phyloP scores from a whole-genome alignment of 2,329 filamentous ascomycete species.

The Exophiala viscosa region DNA sequence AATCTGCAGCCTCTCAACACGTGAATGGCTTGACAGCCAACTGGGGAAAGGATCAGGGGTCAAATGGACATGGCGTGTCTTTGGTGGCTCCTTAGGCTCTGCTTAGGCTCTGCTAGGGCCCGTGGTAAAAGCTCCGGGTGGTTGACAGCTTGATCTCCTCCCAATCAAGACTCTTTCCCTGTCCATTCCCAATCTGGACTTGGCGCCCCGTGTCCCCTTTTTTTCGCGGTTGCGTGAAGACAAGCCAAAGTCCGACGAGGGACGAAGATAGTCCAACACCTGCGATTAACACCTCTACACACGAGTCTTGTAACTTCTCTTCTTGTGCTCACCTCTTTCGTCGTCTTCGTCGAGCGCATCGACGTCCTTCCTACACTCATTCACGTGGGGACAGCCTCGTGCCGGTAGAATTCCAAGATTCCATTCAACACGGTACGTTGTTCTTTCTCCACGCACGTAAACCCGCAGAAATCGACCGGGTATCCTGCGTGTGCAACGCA shows the following conservation, averaged over 20 bases:
- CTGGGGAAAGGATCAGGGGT: conserved; percentile 22
- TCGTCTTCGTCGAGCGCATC: conserved; percentile 14
- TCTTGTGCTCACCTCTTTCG: conserved; percentile 14
- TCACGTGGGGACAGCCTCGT: conserved; percentile 3
- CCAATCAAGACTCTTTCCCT: conserved; percentile 13
- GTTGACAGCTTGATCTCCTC: conserved; percentile 9
- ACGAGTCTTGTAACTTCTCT: conserved; percentile 9
- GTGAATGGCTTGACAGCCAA: conserved; percentile 2
- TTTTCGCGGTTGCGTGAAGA: conserved; percentile 5
- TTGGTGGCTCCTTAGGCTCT: not conserved
- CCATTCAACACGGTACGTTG: not conserved
- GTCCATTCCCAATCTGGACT: conserved; percentile 7
- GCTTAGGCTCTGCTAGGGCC: not conserved
- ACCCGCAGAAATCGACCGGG: not conserved
- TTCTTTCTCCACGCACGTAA: not conserved
- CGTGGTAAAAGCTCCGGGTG: conserved; percentile 1
- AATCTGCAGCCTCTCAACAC: not conserved
- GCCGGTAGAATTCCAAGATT: not conserved
- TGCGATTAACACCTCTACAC: not conserved
- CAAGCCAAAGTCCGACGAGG: not conserved
- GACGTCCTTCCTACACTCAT: conserved; percentile 20
- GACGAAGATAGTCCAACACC: not conserved
- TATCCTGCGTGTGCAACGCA: not conserved
- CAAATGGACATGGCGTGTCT: not conserved
- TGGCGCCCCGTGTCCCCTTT: conserved; percentile 19